phyloP scores from a whole-genome alignment of 2,329 filamentous ascomycete species.

The Aspergillus ochraceoroseus region DNA sequence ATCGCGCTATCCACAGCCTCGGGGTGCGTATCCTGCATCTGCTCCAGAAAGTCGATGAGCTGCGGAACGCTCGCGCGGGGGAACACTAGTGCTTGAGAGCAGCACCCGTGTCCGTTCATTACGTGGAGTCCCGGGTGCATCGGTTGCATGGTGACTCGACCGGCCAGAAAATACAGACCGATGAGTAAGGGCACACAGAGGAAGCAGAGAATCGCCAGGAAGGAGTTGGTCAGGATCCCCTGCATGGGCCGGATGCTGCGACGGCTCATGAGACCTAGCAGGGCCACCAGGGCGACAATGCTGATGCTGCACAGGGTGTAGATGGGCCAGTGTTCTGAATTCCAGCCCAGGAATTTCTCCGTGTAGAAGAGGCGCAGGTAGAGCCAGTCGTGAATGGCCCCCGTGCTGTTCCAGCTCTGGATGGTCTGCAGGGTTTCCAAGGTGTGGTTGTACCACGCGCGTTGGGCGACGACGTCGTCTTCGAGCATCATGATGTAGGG shows the following conservation, averaged over 20 bases:
- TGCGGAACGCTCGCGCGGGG: slow-evolving; percentile 29
- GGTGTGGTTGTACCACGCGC: slow-evolving; percentile 45
- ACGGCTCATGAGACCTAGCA: slow-evolving; percentile 18
- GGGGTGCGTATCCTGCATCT: slow-evolving; percentile 14
- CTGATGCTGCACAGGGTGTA: slow-evolving; percentile 37
- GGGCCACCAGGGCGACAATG: slow-evolving; percentile 19
- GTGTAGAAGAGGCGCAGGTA: slow-evolving; percentile 48
- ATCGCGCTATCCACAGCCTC: slow-evolving; percentile 22
- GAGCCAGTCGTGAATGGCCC: slow-evolving; percentile 27
- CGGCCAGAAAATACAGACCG: slow-evolving; percentile 41
- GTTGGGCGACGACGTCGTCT: slow-evolving; percentile 47
- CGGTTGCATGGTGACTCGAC: slow-evolving; percentile 39
- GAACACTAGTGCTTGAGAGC: slow-evolving; percentile 45
- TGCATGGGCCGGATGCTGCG: slow-evolving; percentile 16
- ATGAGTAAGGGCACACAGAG: slow-evolving; percentile 31
- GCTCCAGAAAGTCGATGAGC: slow-evolving; percentile 17
- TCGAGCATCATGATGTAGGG: slow-evolving; percentile 46
- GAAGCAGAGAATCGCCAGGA: slow-evolving; percentile 28
- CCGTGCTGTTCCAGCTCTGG: slow-evolving; percentile 20
- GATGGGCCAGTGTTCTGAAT: slow-evolving; percentile 38
- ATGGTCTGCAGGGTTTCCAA: slow-evolving; percentile 37
- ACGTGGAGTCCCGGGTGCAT: slow-evolving; percentile 36
- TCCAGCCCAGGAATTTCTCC: slow-evolving; percentile 47
- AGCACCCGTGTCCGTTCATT: slow-evolving; percentile 45
- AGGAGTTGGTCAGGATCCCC: slow-evolving; percentile 19